Conservation (phyloP, 2,329 filamentous ascomycete genomes). For the Fusarium veterinarium region DNA sequence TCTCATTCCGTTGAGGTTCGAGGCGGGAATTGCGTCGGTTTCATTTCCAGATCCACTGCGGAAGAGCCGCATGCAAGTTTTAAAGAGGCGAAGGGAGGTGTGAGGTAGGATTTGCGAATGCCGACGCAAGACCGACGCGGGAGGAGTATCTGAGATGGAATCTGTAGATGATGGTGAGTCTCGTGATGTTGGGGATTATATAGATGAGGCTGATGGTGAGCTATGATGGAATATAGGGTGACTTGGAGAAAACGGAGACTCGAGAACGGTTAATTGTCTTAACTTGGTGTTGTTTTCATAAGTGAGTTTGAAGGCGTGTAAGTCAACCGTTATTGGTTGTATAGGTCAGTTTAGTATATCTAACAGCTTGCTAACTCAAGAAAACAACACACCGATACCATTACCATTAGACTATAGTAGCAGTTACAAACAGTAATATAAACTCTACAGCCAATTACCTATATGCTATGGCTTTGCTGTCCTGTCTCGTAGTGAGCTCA, state of each 20-base stretch:
- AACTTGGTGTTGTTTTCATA: background rate
- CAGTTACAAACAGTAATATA: background rate
- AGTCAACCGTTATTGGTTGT: background rate
- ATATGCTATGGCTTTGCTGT: background rate
- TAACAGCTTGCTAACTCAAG: background rate
- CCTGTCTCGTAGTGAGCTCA: background rate
- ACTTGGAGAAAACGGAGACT: background rate
- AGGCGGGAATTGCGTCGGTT: constrained; percentile 38
- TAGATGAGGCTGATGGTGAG: background rate
- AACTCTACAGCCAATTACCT: background rate
- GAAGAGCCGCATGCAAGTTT: constrained; percentile 40
- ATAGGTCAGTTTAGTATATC: background rate
- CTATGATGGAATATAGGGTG: background rate
- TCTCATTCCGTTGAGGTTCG: constrained; percentile 10
- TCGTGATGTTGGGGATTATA: background rate
- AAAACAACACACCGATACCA: accelerated
- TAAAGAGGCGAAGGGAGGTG: background rate
- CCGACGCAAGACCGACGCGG: constrained; percentile 40
- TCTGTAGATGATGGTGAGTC: constrained; percentile 13
- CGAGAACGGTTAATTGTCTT: accelerated
- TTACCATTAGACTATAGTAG: background rate
- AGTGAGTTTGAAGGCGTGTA: background rate
- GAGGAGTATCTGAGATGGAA: constrained; percentile 25
- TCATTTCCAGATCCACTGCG: constrained; percentile 41
- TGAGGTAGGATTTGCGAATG: constrained; percentile 35